Base-by-base conservation (phyloP, 2,329 filamentous ascomycete genomes). In the Pseudovirgaria hyperparasitica region DNA sequence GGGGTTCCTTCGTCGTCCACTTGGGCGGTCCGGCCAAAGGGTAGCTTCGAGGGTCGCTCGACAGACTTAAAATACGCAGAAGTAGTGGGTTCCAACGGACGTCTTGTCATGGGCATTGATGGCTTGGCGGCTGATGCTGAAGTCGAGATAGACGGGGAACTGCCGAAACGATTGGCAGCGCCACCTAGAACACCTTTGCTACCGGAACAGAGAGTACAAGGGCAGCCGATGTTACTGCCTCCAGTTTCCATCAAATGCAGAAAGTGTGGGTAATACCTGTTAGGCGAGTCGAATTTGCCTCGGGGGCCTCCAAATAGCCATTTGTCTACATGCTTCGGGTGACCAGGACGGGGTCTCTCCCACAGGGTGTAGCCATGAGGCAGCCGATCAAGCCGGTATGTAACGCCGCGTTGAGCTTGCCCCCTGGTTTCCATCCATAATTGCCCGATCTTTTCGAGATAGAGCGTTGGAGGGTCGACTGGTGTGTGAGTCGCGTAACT, bases 261-360 rank as follows among this genome's bases (percentile, higher is more conserved):
- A 41, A 76, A 74, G 33, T 76, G 72, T 0, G 63, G 61, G 25
- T 60, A 68, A 36, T 72, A 72, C 4, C 62, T 50, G 12, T 58
- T 57, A 0, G 63, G 57, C 0, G 70, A 75, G 23, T 70, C 60
- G 30, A 67, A 75, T 25, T 52, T 50, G 6, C 60, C 58, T 6
- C 48, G 46, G 0, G 67, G 68, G 41, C 76, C 69, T 1, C 72
- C 72, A 29, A 58, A 74, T 1, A 75, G 48, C 29, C 66, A 72
- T 26, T 62, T 59, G 41, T 74, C 71, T 6, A 60, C 39, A 43
- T 67, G 45, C 12, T 31, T 25, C 30, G 54, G 21, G 0, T 56
- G 47, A 3, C 39, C 53, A 3, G 40, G 40, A n/a, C 69, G 57
- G 2, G 58, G 49, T 15, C 61, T 57, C 25, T 70, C 58, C 38